Percentiles rank a stretch among this genome's conserved stretches.
These are phyloP conservation scores for Solanum okadae DNA, from an alignment of 257 asterid species.

Conservation along the genomic window DNA sequence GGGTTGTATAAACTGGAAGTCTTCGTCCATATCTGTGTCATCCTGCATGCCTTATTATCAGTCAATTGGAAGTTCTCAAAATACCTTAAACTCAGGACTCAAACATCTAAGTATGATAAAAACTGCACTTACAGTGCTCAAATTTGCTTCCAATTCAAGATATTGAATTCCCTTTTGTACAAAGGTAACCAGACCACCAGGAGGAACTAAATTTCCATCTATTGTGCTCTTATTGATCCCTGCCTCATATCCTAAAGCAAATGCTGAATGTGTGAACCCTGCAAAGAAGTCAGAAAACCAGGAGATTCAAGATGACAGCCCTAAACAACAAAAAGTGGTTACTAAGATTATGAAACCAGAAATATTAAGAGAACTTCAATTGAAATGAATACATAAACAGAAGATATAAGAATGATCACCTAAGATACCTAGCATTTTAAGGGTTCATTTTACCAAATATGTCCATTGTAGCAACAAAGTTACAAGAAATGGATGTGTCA, in stretches of 20 bases:
- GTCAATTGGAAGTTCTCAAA: conserved; percentile 14
- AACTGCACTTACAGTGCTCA: conserved; percentile 43
- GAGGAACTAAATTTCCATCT: conserved; percentile 88
- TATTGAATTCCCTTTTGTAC: conserved; percentile 91
- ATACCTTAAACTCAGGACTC: neutral
- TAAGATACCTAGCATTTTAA: neutral
- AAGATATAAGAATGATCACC: neutral
- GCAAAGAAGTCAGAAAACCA: conserved; percentile 13
- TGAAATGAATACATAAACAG: neutral
- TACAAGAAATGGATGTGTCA: neutral
- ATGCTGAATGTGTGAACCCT: conserved; percentile 90
- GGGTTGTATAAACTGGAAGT: conserved; percentile 79
- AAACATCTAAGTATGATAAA: neutral
- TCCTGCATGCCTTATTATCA: conserved; percentile 44
- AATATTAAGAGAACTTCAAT: neutral
- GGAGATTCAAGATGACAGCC: neutral
- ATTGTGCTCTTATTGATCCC: conserved; percentile 65
- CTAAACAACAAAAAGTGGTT: neutral
- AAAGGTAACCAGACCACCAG: conserved; percentile 82
- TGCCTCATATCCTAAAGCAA: conserved; percentile 88
- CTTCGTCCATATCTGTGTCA: conserved; percentile 68
- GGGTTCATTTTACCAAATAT: neutral
- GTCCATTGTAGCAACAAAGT: neutral
- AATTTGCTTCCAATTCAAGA: conserved; percentile 88
- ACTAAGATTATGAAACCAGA: neutral